phyloP scores from a whole-genome alignment of 169 alveolate species.

The Plasmodium inui region DNA sequence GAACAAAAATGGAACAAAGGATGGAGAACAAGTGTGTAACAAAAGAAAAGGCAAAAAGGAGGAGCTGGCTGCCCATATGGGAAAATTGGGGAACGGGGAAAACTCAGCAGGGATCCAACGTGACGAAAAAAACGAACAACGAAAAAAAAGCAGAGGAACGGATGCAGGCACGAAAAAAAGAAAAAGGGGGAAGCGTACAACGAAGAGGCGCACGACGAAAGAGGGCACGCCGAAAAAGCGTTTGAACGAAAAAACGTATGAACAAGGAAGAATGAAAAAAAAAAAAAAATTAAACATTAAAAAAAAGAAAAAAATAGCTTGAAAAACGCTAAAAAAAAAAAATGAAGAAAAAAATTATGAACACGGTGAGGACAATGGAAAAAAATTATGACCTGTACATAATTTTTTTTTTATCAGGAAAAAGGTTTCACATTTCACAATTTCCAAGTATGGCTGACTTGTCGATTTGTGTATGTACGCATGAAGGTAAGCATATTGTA shows the following conservation, averaged over 20 bases:
- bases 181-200: background rate
- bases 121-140: background rate
- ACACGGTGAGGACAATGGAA: background rate
- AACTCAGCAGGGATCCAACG: background rate
- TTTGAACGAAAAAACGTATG: background rate
- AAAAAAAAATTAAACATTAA: background rate
- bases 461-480: background rate
- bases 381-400: background rate
- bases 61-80: background rate
- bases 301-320: background rate
- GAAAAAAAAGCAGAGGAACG: background rate
- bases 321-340: background rate
- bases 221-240: background rate
- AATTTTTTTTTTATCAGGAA: background rate
- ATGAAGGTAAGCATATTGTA: background rate
- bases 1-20: background rate
- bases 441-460: background rate
- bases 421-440: background rate
- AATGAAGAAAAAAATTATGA: slow-evolving; percentile 5
- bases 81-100: background rate
- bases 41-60: background rate
- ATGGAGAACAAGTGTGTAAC: background rate
- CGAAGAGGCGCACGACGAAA: background rate
- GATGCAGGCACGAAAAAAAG: background rate
- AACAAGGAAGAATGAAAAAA: background rate